Evolutionary conservation across 2,329 filamentous ascomycete species (phyloP).

Genomic region (Colletotrichum neosansevieriae): DNA sequence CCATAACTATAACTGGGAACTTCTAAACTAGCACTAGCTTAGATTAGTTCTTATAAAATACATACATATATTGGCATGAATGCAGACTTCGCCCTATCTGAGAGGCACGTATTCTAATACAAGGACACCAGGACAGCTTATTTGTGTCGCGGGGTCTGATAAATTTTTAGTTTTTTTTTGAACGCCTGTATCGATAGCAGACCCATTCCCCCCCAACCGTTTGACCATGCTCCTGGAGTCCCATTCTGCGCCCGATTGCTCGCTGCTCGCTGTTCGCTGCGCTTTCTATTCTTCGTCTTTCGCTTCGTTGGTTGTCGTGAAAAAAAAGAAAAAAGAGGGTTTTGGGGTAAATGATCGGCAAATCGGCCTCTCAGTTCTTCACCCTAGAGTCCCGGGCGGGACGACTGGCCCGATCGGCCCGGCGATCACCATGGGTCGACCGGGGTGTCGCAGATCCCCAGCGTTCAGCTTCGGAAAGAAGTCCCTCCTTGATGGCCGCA

Average conservation of each 20-base stretch:
- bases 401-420: constrained; percentile 34
- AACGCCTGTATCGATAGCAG: constrained; percentile 24
- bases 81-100: too few species aligned
- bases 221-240: constrained; percentile 1
- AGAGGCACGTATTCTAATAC: too few species aligned
- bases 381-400: constrained; percentile 33
- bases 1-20: too few species aligned
- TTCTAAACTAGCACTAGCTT: too few species aligned
- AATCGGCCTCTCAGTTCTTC: constrained; percentile 22
- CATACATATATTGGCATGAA: too few species aligned
- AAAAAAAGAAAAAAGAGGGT: too few species aligned
- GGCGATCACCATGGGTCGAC: constrained; percentile 34
- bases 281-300: constrained; percentile 10
- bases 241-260: constrained; percentile 25
- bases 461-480: constrained; percentile 37
- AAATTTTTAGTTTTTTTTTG: constrained; percentile 17
- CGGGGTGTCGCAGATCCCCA: constrained; percentile 36
- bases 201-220: not conserved
- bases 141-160: constrained; percentile 9
- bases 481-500: constrained; percentile 38
- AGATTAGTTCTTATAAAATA: too few species aligned
- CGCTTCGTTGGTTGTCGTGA: not conserved
- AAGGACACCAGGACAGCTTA: constrained; percentile 8
- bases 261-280: constrained; percentile 19
- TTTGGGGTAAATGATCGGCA: not conserved